Percentiles rank a stretch among this genome's conserved stretches.
Evolutionary conservation across 805 yeast species (phyloP).

Genomic region (Pichia deserticola): DNA sequence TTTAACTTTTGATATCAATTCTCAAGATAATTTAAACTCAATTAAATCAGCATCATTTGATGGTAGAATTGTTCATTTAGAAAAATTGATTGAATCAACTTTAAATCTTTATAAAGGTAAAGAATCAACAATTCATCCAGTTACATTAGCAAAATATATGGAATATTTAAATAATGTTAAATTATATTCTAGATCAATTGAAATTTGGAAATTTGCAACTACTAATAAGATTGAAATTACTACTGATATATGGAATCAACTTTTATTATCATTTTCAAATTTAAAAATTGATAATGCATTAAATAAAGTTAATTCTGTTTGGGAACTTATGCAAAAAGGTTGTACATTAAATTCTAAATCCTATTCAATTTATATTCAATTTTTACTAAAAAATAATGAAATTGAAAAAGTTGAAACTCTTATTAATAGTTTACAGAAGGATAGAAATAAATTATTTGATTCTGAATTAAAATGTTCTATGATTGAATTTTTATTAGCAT

Average conservation of each 20-base stretch:
- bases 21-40: slow-evolving; percentile 20
- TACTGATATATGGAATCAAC: slow-evolving; percentile 50
- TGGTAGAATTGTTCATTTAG: slow-evolving; percentile 9
- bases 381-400: slow-evolving; percentile 36
- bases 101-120: slow-evolving; percentile 5
- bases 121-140: slow-evolving; percentile 8
- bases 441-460: slow-evolving; percentile 29
- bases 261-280: slow-evolving; percentile 33
- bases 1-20: slow-evolving; percentile 24
- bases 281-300: slow-evolving; percentile 21
- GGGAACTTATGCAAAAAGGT: slow-evolving; percentile 23
- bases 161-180: slow-evolving; percentile 10
- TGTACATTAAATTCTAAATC: slow-evolving; percentile 41
- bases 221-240: slow-evolving; percentile 23
- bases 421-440: slow-evolving; percentile 28
- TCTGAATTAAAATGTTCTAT: slow-evolving; percentile 37
- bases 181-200: slow-evolving; percentile 8
- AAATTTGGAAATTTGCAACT: slow-evolving; percentile 16
- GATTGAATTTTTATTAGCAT: slow-evolving; percentile 36
- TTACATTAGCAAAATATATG: slow-evolving; percentile 11
- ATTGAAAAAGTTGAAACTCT: slow-evolving; percentile 36
- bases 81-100: slow-evolving; percentile 3
- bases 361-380: slow-evolving; percentile 39
- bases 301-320: slow-evolving; percentile 33
- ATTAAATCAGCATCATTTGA: slow-evolving; percentile 3